Conservation (phyloP, 345 rosid genomes). For the Lepidium sativum region DNA sequence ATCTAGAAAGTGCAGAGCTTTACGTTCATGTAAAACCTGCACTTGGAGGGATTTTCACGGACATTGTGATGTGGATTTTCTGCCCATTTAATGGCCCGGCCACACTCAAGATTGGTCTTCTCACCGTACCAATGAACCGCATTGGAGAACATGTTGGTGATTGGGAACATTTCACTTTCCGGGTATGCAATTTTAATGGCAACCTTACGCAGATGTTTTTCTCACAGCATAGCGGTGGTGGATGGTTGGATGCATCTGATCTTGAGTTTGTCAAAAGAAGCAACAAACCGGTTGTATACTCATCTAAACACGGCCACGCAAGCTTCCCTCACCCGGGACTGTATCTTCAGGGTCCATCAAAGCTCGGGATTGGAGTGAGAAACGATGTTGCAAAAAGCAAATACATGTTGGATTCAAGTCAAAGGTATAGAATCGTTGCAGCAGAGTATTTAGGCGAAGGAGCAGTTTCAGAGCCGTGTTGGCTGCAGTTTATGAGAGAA, state of each 20-base stretch:
- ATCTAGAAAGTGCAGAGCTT: slow-evolving; percentile 70
- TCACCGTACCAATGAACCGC: slow-evolving; percentile 57
- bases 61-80: slow-evolving; percentile 86
- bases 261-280: slow-evolving; percentile 53
- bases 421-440: slow-evolving; percentile 48
- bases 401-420: slow-evolving; percentile 54
- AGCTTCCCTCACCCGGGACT: slow-evolving; percentile 79
- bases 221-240: slow-evolving; percentile 91
- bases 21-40: slow-evolving; percentile 86
- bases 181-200: slow-evolving; percentile 67
- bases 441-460: slow-evolving; percentile 68
- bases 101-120: slow-evolving; percentile 62
- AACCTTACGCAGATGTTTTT: slow-evolving; percentile 60
- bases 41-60: slow-evolving; percentile 77
- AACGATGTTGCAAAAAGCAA: slow-evolving; percentile 62
- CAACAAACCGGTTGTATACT: slow-evolving; percentile 60
- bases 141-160: slow-evolving; percentile 79
- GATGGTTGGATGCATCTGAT: slow-evolving; percentile 57
- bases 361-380: slow-evolving; percentile 69
- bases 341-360: slow-evolving; percentile 72
- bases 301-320: slow-evolving; percentile 81
- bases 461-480: slow-evolving; percentile 53
- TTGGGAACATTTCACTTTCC: slow-evolving; percentile 86
- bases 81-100: slow-evolving; percentile 93
- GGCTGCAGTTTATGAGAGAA: slow-evolving; percentile 89